Evolutionary conservation across 2,329 filamentous ascomycete genomes (phyloP), one percentile per base, ranked within the genome.

Genomic region (Aspergillus alliaceus): DNA sequence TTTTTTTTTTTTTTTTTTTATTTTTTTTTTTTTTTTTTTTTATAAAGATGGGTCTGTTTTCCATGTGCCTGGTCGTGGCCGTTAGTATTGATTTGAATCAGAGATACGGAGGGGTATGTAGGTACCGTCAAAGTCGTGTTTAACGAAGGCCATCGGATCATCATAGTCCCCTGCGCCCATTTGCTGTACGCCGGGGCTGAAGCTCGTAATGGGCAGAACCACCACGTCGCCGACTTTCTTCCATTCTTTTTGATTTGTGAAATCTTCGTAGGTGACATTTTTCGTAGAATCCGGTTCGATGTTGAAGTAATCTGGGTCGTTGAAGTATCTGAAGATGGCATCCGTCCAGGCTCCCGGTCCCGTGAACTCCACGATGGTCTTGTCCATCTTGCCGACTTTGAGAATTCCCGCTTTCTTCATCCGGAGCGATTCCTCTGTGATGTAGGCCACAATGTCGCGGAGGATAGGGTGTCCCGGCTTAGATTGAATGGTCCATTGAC

Each of bases 401-500:
- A 96, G 81, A 47, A 82, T 80, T 20, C 90, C 90, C 7, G 79
- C 75, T 53, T 80, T 80, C 80, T 96, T 92, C 76, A 88, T 84
- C 58, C 82, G 80, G 50, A 98, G 80, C 0, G 93, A 90, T 72
- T 93, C 86, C 62, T 90, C 83, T 0, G 93, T 96, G 69, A 99
- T 93, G 64, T 87, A 89, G 14, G 89, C 82, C 31, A 99, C 91
- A 59, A 96, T 85, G 59, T 97, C 91, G 60, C 93, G 86, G 57
- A 99, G 83, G 12, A 96, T 86, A 0, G 95, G 95, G 72, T 99
- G 95, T 11, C 95, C 95, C 0, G 93, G 90, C 76, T 99, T 99
- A 56, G 90, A 81, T 75, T 98, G 93, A 61, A 99, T 97, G 1
- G 95, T 99, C 95, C 95, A 99, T 75, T 99, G 95, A 77, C 95